phyloP scores from a whole-genome alignment of 2,329 filamentous ascomycete species.

The Gnomoniopsis smithogilvyi region DNA sequence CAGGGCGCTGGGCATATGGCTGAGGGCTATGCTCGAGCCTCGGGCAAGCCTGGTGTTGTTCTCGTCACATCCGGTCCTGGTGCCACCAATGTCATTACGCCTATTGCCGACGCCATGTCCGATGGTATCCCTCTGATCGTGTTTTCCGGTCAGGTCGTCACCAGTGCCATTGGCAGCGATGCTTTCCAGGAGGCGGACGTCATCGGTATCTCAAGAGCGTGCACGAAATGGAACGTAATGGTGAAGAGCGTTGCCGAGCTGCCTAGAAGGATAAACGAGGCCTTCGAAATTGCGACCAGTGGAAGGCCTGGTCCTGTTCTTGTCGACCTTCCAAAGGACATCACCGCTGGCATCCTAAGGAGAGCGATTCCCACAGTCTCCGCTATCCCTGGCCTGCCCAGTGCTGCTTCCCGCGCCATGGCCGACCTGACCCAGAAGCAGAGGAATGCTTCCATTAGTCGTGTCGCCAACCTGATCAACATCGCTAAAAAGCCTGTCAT shows the following conservation, averaged over 20 bases:
- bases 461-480: slow-evolving; percentile 81
- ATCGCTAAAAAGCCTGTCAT: slow-evolving; percentile 90
- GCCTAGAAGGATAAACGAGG: slow-evolving; percentile 91
- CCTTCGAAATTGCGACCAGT: slow-evolving; percentile 95
- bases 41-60: slow-evolving; percentile 91
- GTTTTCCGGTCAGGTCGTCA: slow-evolving; percentile 90
- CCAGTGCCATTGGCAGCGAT: slow-evolving; percentile 86
- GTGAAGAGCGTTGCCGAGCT: slow-evolving; percentile 93
- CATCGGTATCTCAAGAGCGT: slow-evolving; percentile 87
- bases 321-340: slow-evolving; percentile 94
- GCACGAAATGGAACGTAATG: slow-evolving; percentile 99
- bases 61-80: slow-evolving; percentile 95
- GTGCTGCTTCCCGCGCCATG: slow-evolving; percentile 79
- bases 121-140: slow-evolving; percentile 96
- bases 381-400: slow-evolving; percentile 75
- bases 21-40: slow-evolving; percentile 91
- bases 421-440: slow-evolving; percentile 70
- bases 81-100: slow-evolving; percentile 93
- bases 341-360: slow-evolving; percentile 80
- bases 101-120: slow-evolving; percentile 92
- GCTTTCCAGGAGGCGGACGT: slow-evolving; percentile 97
- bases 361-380: slow-evolving; percentile 77
- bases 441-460: slow-evolving; percentile 68
- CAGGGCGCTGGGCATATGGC: slow-evolving; percentile 99
- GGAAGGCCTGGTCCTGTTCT: slow-evolving; percentile 92